Evolutionary conservation across 352 stramenopile genomes (phyloP).

Genomic region (Pythium myriotylum): DNA sequence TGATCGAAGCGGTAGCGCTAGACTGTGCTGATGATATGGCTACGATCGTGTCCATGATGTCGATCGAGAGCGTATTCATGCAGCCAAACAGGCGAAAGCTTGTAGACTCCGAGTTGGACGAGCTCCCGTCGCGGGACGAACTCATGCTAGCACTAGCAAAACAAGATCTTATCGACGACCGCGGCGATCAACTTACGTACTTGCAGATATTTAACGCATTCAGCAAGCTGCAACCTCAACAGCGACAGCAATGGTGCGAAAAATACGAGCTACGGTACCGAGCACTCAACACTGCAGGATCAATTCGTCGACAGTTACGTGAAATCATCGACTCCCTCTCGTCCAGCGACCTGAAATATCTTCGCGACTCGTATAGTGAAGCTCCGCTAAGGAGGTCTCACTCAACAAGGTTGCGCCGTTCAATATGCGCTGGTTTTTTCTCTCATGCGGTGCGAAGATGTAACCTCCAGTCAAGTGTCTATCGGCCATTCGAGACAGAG

Average conservation of each 20-base stretch:
- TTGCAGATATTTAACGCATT: slow-evolving; percentile 50
- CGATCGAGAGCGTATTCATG: slow-evolving; percentile 77
- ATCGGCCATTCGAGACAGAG: slow-evolving; percentile 33
- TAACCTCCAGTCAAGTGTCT: slow-evolving; percentile 58
- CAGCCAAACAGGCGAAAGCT: slow-evolving; percentile 29
- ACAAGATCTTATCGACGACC: slow-evolving; percentile 48
- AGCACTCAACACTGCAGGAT: slow-evolving; percentile 53
- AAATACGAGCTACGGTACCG: slow-evolving; percentile 47
- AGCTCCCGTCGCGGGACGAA: slow-evolving; percentile 35
- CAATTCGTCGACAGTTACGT: slow-evolving; percentile 60
- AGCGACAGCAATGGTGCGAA: slow-evolving; percentile 59
- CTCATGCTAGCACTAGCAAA: slow-evolving; percentile 45
- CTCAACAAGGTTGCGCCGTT: slow-evolving; percentile 23
- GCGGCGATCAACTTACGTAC: slow-evolving; percentile 67
- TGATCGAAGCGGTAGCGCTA: slow-evolving; percentile 66
- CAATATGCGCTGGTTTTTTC: slow-evolving; percentile 65
- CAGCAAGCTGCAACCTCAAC: slow-evolving; percentile 15
- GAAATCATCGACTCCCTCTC: slow-evolving; percentile 50
- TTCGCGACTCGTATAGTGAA: slow-evolving; percentile 3
- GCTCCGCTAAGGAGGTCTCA: slow-evolving; percentile 4
- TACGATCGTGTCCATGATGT: slow-evolving; percentile 83
- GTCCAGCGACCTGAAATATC: slow-evolving; percentile 33
- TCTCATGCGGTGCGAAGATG: slow-evolving; percentile 62
- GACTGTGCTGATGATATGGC: slow-evolving; percentile 69
- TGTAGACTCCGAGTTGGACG: slow-evolving; percentile 18